These are phyloP conservation scores for Penicillium sp. DNA, from an alignment of 2,329 filamentous ascomycete genomes.

Conservation along the genomic window DNA sequence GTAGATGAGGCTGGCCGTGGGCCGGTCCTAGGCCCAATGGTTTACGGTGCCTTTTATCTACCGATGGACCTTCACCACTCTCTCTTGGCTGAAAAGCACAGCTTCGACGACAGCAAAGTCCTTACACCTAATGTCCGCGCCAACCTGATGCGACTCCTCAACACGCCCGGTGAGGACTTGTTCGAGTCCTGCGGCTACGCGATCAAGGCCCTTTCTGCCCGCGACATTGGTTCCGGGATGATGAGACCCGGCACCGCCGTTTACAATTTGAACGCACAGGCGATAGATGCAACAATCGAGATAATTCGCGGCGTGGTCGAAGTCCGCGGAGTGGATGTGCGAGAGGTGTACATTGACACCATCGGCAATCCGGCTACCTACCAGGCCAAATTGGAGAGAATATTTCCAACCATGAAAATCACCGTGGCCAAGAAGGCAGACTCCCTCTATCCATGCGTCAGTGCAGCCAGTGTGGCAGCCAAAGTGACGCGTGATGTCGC, in stretches of 20 bases:
- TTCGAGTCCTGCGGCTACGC: conserved; percentile 76
- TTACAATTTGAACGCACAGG: conserved; percentile 95
- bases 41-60: conserved; percentile 70
- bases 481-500: conserved; percentile 94
- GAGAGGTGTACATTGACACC: conserved; percentile 92
- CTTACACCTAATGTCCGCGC: conserved; percentile 78
- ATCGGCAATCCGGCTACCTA: conserved; percentile 80
- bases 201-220: conserved; percentile 73
- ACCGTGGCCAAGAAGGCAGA: conserved; percentile 90
- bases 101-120: conserved; percentile 94
- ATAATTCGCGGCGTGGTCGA: conserved; percentile 76
- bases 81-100: conserved; percentile 73
- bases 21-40: conserved; percentile 79
- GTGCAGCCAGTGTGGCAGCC: conserved; percentile 88
- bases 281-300: conserved; percentile 83
- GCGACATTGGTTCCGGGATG: conserved; percentile 79
- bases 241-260: conserved; percentile 53
- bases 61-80: conserved; percentile 63
- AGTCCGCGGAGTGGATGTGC: conserved; percentile 70
- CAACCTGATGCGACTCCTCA: conserved; percentile 68
- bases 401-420: conserved; percentile 75
- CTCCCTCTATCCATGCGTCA: conserved; percentile 86
- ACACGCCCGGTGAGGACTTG: conserved; percentile 60
- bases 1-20: conserved; percentile 93
- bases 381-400: conserved; percentile 75